Evolutionary conservation across 2,329 filamentous ascomycete species (phyloP).

Genomic region (Aspergillus pseudotamarii): DNA sequence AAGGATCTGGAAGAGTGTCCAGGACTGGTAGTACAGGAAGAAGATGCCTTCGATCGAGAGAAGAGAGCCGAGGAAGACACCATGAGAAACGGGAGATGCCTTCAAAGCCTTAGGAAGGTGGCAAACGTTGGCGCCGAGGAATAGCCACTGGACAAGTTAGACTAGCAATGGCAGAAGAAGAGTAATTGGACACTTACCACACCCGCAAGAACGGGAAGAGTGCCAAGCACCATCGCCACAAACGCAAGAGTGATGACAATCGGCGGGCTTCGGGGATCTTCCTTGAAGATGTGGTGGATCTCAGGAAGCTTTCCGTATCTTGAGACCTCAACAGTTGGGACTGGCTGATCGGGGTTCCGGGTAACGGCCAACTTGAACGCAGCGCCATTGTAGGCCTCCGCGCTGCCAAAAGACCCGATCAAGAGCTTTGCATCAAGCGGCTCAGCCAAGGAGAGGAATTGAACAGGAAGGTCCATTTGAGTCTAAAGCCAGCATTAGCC

Average conservation of each 20-base stretch:
- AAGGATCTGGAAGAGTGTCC: constrained; percentile 89
- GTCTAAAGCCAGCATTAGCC: constrained; percentile 56
- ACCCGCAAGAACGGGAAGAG: constrained; percentile 73
- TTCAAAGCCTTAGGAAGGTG: constrained; percentile 76
- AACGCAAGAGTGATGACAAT: constrained; percentile 79
- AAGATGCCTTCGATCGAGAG: constrained; percentile 88
- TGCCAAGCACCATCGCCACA: constrained; percentile 69
- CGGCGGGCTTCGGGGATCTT: constrained; percentile 78
- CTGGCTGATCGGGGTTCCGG: constrained; percentile 63
- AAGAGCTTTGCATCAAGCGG: constrained; percentile 80
- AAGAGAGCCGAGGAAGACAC: constrained; percentile 83
- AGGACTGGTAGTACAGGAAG: constrained; percentile 88
- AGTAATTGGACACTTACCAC: constrained; percentile 56
- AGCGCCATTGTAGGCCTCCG: constrained; percentile 66
- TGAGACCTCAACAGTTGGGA: constrained; percentile 66
- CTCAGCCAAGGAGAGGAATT: constrained; percentile 69
- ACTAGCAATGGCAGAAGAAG: neutral
- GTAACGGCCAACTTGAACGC: constrained; percentile 74
- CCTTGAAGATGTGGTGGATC: constrained; percentile 88
- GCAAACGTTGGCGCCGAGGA: constrained; percentile 78
- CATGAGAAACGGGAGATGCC: constrained; percentile 77
- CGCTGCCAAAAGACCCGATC: constrained; percentile 81
- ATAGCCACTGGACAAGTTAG: constrained; percentile 65
- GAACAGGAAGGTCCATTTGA: constrained; percentile 83
- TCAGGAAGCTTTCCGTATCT: constrained; percentile 83